Evolutionary conservation across 805 yeast species (phyloP), one percentile per base, ranked within the genome.

Genomic region (Priceomyces melissophilus): DNA sequence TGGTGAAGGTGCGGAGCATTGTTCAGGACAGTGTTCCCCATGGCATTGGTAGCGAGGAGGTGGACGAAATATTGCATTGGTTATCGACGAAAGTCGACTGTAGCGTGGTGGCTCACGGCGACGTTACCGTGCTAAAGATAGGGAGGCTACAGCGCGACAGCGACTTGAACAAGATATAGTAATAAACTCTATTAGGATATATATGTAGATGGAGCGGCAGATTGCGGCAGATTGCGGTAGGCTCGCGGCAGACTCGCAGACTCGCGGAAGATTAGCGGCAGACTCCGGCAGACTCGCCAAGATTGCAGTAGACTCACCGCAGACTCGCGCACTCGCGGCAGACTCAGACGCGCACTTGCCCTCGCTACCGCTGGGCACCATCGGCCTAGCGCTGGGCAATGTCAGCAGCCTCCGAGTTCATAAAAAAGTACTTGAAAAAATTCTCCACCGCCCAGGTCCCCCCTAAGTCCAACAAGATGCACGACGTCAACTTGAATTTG

Each of bases 321-420:
- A n/a, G n/a, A n/a, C n/a, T n/a, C n/a, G n/a, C n/a, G n/a, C n/a
- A n/a, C n/a, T n/a, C n/a, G n/a, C n/a, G n/a, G n/a, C n/a, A n/a
- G n/a, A n/a, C n/a, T n/a, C n/a, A n/a, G n/a, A n/a, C n/a, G n/a
- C n/a, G n/a, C n/a, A n/a, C n/a, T n/a, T n/a, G n/a, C n/a, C n/a
- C n/a, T n/a, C n/a, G n/a, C n/a, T n/a, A n/a, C n/a, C n/a, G n/a
- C n/a, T n/a, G n/a, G n/a, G n/a, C n/a, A n/a, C n/a, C n/a, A n/a
- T n/a, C n/a, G n/a, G n/a, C n/a, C n/a, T n/a, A n/a, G n/a, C n/a
- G n/a, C 35, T 65, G 40, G 10, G 98, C 96, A 63, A 91, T 93
- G 58, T 91, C 96, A 44, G 95, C 87, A 38, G 98, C 87, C 55
- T 84, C 83, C 54, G 81, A 87, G 63, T 93, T 96, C 87, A 86